Evolutionary conservation across 2,329 filamentous ascomycete genomes (phyloP).

Genomic region (Fusarium proliferatum): DNA sequence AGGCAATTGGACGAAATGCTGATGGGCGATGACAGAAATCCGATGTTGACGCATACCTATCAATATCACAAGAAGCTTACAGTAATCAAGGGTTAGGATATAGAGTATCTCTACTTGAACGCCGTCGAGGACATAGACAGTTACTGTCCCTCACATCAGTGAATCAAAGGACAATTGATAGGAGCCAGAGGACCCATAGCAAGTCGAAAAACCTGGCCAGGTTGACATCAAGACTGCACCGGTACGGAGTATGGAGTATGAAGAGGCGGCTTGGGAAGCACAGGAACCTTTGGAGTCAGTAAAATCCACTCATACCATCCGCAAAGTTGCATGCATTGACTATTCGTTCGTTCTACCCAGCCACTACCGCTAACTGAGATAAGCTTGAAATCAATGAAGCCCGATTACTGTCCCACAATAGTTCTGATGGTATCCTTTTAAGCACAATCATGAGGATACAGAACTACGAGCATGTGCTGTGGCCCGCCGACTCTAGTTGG

Average conservation of each 20-base stretch:
- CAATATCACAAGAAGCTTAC: neutral
- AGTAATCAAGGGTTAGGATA: neutral
- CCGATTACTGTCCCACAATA: neutral
- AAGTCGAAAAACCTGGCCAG: slow-evolving; percentile 36
- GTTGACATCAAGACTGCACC: slow-evolving; percentile 35
- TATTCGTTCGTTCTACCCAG: neutral
- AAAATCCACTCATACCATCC: neutral
- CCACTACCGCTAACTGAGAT: no score
- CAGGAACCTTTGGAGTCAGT: neutral
- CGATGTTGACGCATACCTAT: neutral
- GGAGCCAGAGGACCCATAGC: slow-evolving; percentile 30
- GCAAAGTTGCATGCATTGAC: neutral
- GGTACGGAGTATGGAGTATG: neutral
- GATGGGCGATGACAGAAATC: neutral
- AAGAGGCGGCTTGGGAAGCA: slow-evolving; percentile 1
- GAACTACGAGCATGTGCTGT: neutral
- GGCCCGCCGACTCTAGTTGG: neutral
- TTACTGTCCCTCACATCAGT: neutral
- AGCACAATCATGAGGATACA: neutral
- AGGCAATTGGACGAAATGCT: neutral
- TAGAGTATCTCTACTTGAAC: neutral
- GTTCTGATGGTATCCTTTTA: neutral
- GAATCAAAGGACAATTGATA: slow-evolving; percentile 6
- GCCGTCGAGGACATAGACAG: neutral
- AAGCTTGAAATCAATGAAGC: neutral